Evolutionary conservation across 441 rosid genomes (phyloP).

Genomic region (Arabidopsis hybrid): DNA sequence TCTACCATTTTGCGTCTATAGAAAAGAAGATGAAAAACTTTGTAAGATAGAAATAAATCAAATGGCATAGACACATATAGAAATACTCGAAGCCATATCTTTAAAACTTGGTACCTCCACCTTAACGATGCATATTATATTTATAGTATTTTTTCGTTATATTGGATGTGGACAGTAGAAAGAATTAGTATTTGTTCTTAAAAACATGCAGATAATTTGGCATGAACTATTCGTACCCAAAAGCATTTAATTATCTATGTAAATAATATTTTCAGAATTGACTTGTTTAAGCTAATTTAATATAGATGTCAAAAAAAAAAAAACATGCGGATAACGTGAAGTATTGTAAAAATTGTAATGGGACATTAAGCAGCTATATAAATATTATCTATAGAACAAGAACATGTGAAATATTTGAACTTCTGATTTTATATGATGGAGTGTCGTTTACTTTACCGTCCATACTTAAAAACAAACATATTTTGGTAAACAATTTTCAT

Average conservation of each 20-base stretch:
- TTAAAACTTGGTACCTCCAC: not conserved
- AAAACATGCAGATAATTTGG: not conserved
- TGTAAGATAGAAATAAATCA: not conserved
- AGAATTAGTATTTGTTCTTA: not conserved
- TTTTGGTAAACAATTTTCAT: too few species aligned
- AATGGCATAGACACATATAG: not conserved
- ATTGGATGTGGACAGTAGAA: too few species aligned
- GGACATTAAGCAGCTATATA: not conserved
- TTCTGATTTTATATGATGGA: not conserved
- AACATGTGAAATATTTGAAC: not conserved
- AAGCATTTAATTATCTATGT: too few species aligned
- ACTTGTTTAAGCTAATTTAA: too few species aligned
- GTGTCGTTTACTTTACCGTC: not conserved
- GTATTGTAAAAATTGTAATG: not conserved
- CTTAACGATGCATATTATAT: not conserved
- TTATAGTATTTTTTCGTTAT: not conserved
- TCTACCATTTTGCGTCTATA: slow-evolving; percentile 20
- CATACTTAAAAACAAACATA: too few species aligned
- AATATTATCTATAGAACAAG: not conserved
- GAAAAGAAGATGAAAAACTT: not conserved
- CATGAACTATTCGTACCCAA: too few species aligned
- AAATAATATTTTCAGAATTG: too few species aligned
- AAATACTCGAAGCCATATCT: slow-evolving; percentile 7
- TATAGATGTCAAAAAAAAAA: too few species aligned
- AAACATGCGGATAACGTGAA: too few species aligned